Base-by-base conservation (phyloP, 805 yeast genomes). In the Pichia heedii region DNA sequence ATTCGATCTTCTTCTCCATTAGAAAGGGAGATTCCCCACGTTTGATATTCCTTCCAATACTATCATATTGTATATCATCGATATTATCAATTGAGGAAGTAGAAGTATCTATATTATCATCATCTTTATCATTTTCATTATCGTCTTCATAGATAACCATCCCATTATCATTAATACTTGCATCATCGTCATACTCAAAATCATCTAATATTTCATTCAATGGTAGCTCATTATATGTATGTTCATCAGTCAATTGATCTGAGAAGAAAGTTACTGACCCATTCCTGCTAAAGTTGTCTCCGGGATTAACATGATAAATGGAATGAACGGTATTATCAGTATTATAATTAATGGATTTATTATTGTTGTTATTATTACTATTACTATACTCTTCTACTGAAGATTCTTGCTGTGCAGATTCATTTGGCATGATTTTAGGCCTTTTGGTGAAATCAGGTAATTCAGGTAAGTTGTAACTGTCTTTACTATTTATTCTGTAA, bases 211-310 rank as follows among this genome's bases (percentile, higher is more conserved):
- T 26, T 29, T 44, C 47, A 19, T 44, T 44, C 8, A 44, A 34
- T 24, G 54, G 55, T 13, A 56, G 51, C 19, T 51, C 49, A 36
- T 55, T 55, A 43, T 53, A 55, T 2, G 53, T 44, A 32, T 42
- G 40, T 20, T 45, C 44, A 47, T 52, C 61, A 22, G 47, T 45
- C 2, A 47, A 44, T 29, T 50, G 56, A 42, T 57, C 63, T 1
- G 63, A 57, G 36, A 57, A 58, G 42, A 58, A 58, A 15, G 46
- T 36, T 5, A 55, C 60, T 13, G 60, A 54, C 4, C 51, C 51
- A 33, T 52, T 52, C 33, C 52, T 42, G 33, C 50, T 45, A 12
- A 29, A 33, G 10, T 15, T 2, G 2, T 5, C 32, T 13, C 32
- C 13, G 15, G 12, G 16, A 29, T 29, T 29, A 3, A 29, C 32